Base-by-base conservation (phyloP, 164 flowering plant genomes). In the Echeveria elegans region DNA sequence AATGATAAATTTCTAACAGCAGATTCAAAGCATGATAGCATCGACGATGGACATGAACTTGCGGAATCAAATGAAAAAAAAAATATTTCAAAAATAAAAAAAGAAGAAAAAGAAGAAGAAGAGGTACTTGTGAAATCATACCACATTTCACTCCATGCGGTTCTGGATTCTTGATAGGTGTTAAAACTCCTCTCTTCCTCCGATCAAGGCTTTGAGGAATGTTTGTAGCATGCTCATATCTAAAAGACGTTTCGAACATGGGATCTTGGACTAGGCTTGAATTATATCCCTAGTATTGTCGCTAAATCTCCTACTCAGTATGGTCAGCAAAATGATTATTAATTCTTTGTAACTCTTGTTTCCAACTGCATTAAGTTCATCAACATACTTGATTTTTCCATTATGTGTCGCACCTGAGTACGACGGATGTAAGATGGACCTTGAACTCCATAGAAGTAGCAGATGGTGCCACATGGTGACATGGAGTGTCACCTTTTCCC, bases 101-200 rank as follows among this genome's bases (percentile, higher is more conserved):
- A n/a, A n/a, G 8, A 48, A n/a, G 2, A 0, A n/a, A 3, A 4
- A 5, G 23, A 48, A 48, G n/a, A n/a, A n/a, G 24, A 19, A 48
- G 24, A 21, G 11, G 7, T n/a, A 21, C 19, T 19, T 48, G 56
- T 15, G 41, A 43, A 1, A 12, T 43, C 47, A 12, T 43, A 56
- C 61, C 61, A 56, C 61, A 56, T 28, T 56, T 56, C 26, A 19
- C 16, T 28, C 61, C 61, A 56, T 28, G 32, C 26, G 61, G 61
- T 14, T 26, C 18, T 56, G 26, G 61, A 56, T 56, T 56, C 61
- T 56, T 56, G 61, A 56, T 56, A 23, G 61, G 61, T 3, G 61
- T 56, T 26, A 56, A 19, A 56, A 56, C 61, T 2, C 61, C 31
- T 29, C 28, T 56, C 8, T 26, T 5, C 16, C 61, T 56, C 61